These are phyloP conservation scores for Vinca major DNA, from an alignment of 305 asterid species.

Conservation along the genomic window DNA sequence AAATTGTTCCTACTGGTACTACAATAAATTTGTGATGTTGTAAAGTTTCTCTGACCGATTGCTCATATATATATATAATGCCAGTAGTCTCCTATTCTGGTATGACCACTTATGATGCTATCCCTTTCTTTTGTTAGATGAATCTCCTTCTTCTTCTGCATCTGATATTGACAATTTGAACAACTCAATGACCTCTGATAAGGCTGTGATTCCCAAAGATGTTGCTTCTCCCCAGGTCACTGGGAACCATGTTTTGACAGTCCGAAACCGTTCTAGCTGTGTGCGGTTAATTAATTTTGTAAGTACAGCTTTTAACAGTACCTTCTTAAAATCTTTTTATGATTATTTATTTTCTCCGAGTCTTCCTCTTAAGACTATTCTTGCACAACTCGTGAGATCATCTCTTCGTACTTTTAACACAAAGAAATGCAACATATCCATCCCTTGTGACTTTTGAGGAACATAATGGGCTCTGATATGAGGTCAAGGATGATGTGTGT, in stretches of 20 bases:
- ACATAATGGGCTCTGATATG: background rate
- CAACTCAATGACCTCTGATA: slow-evolving; percentile 59
- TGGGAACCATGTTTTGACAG: slow-evolving; percentile 30
- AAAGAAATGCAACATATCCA: background rate
- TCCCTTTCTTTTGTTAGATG: slow-evolving; percentile 45
- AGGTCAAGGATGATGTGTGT: background rate
- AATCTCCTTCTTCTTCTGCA: slow-evolving; percentile 98
- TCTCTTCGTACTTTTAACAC: background rate
- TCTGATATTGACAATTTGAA: slow-evolving; percentile 94
- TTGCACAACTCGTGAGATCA: slow-evolving; percentile 1
- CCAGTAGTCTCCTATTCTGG: background rate
- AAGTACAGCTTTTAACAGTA: slow-evolving; percentile 15
- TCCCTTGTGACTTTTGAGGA: background rate
- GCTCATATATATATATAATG: background rate
- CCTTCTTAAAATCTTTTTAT: background rate
- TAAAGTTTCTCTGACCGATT: background rate
- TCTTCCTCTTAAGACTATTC: background rate
- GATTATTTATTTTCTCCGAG: too few relatives aligned
- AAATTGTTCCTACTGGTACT: slow-evolving; percentile 67
- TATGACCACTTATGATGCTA: slow-evolving; percentile 16
- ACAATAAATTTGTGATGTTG: background rate
- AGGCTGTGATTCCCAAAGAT: slow-evolving; percentile 47
- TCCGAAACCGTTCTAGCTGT: slow-evolving; percentile 29
- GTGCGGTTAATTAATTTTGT: slow-evolving; percentile 34
- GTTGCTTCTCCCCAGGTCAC: slow-evolving; percentile 38